Evolutionary conservation across 805 yeast genomes (phyloP), one percentile per base, ranked within the genome.

Genomic region (Kazachstania africana): DNA sequence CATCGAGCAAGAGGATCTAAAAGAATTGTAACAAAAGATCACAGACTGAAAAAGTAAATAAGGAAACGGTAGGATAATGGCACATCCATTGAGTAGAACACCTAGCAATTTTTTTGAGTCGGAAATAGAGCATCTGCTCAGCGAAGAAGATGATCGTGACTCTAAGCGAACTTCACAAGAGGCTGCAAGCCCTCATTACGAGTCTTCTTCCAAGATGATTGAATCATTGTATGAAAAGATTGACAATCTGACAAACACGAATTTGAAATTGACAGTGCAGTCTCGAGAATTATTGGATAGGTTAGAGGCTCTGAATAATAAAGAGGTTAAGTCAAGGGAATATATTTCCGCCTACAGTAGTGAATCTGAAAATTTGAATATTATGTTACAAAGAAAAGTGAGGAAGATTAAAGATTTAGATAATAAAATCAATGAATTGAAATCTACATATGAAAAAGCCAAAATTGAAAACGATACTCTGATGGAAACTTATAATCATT

Each of bases 301-400:
- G 40, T 48, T 60, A 8, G 76, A 73, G 39, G 50, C 63, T 29
- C 64, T 55, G 33, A 45, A 59, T 51, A 47, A 63, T 50, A 43
- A 42, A 43, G 48, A 60, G 62, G 27, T 59, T 40, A 75, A 73
- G 51, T 70, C 75, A 38, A 60, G 63, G 44, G 65, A 70, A 33
- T 56, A 66, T 24, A 47, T 66, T 32, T 74, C 84, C 21, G 76
- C 75, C 40, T 63, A 79, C 24, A 78, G 77, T 50, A 91, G 82
- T 53, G 91, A 84, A 48, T 76, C 75, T 43, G 85, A 79, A 40
- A 65, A 65, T 34, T 29, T 39, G 18, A 29, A 28, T 8, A 13
- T 36, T 4, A 34, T 40, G 35, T 29, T 37, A 26, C 85, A 79
- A 45, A 65, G 91, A 34, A 63, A 83, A 33, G 66, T 79, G 14